Base-by-base conservation (phyloP, 2,329 filamentous ascomycete species). In the Monosporascus cannonballus region DNA sequence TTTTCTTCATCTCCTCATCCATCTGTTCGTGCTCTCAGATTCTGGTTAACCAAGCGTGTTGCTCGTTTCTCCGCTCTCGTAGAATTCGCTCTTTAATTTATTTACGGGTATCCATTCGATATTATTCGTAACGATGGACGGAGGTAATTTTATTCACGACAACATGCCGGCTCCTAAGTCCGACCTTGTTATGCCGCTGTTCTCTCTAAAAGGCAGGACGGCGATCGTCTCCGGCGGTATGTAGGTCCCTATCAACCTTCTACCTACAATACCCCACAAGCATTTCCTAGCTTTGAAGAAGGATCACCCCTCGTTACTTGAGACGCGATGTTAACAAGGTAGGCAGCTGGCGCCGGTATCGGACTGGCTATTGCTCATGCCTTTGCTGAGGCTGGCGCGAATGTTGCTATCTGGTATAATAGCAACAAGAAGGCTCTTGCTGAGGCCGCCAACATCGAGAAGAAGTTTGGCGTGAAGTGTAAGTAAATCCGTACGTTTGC, bases 371-470 rank as follows among this genome's bases (percentile, higher is more conserved):
- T 88, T 27, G 85, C 84, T 15, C 73, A 85, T 36, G 84, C 75
- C 1, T 75, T 84, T 34, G 85, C 86, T 17, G 86, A 90, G 65
- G 83, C 85, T 17, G 86, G 86, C 48, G 85, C 85, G 53, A 86
- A 89, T 59, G 83, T 89, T 22, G 85, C 84, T 27, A 81, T 89
- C 49, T 88, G 83, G 83, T 89, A 87, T 66, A 85, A 87, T 65
- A 81, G 75, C 67, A 89, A 89, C 70, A 78, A 80, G 63, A 80
- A 84, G 60, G 84, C 85, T 14, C 65, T 83, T 14, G 75, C 80
- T 17, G 76, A 81, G 53, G 85, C 86, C 0, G 76, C 76, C 34
- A 80, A 82, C 25, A 84, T 90, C 46, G 82, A 81, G 62, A 76
- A 80, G 62, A 77, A 79, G 22, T 89, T 84, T 60, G 81, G 82